Evolutionary conservation across 192 early-diverging fungal genomes (phyloP).

Genomic region (Coemansia sp.): DNA sequence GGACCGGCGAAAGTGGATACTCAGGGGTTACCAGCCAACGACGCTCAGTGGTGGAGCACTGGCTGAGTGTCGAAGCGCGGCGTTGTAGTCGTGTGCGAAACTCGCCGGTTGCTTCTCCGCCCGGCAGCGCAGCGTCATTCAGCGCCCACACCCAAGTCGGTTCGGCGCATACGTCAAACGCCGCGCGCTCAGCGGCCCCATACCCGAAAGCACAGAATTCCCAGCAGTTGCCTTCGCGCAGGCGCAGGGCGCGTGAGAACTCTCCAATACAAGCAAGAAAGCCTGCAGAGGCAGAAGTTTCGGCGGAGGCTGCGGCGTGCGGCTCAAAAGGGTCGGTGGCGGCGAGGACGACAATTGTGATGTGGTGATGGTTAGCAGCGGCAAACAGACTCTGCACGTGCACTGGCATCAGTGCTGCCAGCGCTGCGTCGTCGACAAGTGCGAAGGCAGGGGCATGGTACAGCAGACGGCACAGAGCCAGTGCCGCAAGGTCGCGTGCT

Average conservation of each 20-base stretch:
- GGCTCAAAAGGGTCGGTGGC: constrained; percentile 23
- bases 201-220: constrained; percentile 34
- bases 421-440: constrained; percentile 29
- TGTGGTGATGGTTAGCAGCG: constrained; percentile 27
- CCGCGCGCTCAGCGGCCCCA: constrained; percentile 15
- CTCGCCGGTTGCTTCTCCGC: constrained; percentile 3
- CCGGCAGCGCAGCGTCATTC: not conserved
- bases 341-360: constrained; percentile 30
- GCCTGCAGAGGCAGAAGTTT: not conserved
- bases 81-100: constrained; percentile 12
- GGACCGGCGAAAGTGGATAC: constrained; percentile 5
- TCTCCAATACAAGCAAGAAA: constrained; percentile 24
- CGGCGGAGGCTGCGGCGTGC: not conserved
- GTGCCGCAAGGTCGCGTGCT: constrained; percentile 24
- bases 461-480: constrained; percentile 33
- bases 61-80: constrained; percentile 45
- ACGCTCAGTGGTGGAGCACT: constrained; percentile 53
- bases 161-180: constrained; percentile 21
- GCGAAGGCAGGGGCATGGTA: constrained; percentile 43
- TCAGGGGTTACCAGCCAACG: constrained; percentile 45
- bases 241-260: constrained; percentile 35
- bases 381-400: constrained; percentile 29
- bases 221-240: constrained; percentile 16
- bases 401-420: constrained; percentile 12
- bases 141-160: constrained; percentile 22